Percentiles rank a stretch among this genome's conserved stretches.
These are phyloP conservation scores for Fusarium sp. DNA, from an alignment of 2,329 filamentous ascomycete species.

Conservation along the genomic window DNA sequence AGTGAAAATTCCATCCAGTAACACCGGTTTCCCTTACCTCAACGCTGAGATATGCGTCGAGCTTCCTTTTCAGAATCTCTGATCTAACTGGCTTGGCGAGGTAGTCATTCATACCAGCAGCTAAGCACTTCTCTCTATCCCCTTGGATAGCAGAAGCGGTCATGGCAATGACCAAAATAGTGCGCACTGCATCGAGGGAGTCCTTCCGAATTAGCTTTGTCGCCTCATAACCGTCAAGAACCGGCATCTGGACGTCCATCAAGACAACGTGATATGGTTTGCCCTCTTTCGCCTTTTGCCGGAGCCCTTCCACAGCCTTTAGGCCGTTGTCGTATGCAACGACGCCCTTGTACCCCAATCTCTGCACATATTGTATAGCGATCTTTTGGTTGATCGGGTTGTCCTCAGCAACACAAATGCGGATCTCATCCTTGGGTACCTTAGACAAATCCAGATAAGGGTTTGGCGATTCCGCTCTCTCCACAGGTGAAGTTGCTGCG, in stretches of 20 bases:
- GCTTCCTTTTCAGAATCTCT: constrained; percentile 84
- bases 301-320: constrained; percentile 87
- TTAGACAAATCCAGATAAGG: constrained; percentile 73
- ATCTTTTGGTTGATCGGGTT: constrained; percentile 96
- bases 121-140: constrained; percentile 93
- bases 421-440: constrained; percentile 79
- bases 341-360: constrained; percentile 81
- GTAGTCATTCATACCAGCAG: constrained; percentile 97
- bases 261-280: constrained; percentile 88
- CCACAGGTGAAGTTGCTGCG: constrained; percentile 44
- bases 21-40: constrained; percentile 39
- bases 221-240: constrained; percentile 91
- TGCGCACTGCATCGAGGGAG: constrained; percentile 76
- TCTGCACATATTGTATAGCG: constrained; percentile 87
- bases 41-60: constrained; percentile 66
- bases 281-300: constrained; percentile 74
- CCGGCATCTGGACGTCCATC: constrained; percentile 97
- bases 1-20: not conserved
- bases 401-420: constrained; percentile 94
- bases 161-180: constrained; percentile 96
- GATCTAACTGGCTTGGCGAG: constrained; percentile 94
- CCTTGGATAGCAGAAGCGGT: constrained; percentile 94
- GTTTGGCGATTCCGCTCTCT: constrained; percentile 52
- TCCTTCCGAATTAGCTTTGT: constrained; percentile 85
- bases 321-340: constrained; percentile 91